Conservation (phyloP, 352 stramenopile genomes). For the Pythium aquatile region DNA sequence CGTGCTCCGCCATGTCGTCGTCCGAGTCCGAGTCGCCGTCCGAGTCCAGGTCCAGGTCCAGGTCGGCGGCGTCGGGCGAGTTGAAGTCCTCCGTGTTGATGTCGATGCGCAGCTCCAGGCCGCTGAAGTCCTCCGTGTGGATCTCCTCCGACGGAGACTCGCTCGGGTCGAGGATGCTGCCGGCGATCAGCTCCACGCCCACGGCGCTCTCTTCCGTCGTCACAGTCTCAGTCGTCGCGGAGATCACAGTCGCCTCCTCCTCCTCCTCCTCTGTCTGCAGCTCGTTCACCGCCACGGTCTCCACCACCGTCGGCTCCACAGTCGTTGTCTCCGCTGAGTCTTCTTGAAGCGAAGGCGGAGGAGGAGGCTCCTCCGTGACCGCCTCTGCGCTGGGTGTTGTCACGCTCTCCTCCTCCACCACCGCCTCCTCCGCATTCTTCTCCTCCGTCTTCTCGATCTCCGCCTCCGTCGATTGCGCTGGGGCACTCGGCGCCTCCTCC, state of each 20-base stretch:
- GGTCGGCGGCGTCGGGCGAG: background rate
- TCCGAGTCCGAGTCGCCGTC: constrained; percentile 17
- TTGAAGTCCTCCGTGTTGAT: constrained; percentile 1
- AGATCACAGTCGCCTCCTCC: background rate
- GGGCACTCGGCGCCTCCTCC: background rate
- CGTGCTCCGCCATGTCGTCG: constrained; percentile 21
- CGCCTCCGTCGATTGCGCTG: background rate
- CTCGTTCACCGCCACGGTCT: background rate
- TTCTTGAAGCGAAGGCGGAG: background rate
- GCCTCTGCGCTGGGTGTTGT: background rate
- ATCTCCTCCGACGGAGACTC: background rate
- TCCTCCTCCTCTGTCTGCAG: background rate
- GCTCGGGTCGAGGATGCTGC: constrained; percentile 17
- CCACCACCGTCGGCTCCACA: background rate
- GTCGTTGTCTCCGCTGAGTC: background rate
- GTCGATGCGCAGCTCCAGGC: constrained; percentile 11
- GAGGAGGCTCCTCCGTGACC: background rate
- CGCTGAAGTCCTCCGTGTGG: background rate
- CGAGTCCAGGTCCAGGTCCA: constrained; percentile 20
- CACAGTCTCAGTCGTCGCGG: background rate
- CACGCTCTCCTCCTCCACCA: background rate
- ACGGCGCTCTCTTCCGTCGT: background rate
- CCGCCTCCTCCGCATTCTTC: background rate
- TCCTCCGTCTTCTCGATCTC: constrained; percentile 12
- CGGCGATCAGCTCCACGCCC: constrained; percentile 13